phyloP scores from a whole-genome alignment of 1,284 basidiomycete genomes.

The Hemileia vastatrix region DNA sequence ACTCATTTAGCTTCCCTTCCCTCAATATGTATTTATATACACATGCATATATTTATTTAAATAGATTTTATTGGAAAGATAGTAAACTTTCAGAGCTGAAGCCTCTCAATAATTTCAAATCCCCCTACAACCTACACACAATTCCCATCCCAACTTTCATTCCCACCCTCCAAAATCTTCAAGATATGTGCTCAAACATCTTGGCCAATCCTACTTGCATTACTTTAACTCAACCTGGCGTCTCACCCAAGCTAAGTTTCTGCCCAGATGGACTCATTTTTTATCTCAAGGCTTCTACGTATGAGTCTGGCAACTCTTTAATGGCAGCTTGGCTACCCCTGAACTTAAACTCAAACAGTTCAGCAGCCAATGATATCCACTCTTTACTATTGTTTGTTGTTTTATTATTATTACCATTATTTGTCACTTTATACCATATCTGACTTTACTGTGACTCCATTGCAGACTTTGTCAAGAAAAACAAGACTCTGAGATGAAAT shows the following conservation, averaged over 20 bases:
- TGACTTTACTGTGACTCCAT: no score
- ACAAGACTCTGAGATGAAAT: no score
- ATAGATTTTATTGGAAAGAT: slow-evolving; percentile 22
- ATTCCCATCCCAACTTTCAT: neutral
- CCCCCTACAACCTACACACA: neutral
- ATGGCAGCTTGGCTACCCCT: slow-evolving; percentile 19
- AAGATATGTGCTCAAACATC: no score
- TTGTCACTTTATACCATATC: no score
- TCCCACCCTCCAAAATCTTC: no score
- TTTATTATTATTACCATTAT: no score
- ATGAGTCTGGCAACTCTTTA: slow-evolving; percentile 11
- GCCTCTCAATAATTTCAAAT: neutral
- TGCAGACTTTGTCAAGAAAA: no score
- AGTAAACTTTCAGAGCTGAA: slow-evolving; percentile 14
- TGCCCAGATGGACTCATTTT: slow-evolving; percentile 13
- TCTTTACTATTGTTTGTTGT: no score
- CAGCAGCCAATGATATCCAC: no score
- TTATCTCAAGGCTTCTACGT: slow-evolving; percentile 16
- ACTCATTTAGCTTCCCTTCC: no score
- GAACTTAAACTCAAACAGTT: no score
- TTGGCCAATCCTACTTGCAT: neutral
- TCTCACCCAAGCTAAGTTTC: neutral
- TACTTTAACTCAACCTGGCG: neutral
- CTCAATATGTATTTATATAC: neutral
- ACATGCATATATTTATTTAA: neutral